Evolutionary conservation across 768 basidiomycete genomes (phyloP), one percentile per base, ranked within the genome.

Genomic region (Russula brevipes): DNA sequence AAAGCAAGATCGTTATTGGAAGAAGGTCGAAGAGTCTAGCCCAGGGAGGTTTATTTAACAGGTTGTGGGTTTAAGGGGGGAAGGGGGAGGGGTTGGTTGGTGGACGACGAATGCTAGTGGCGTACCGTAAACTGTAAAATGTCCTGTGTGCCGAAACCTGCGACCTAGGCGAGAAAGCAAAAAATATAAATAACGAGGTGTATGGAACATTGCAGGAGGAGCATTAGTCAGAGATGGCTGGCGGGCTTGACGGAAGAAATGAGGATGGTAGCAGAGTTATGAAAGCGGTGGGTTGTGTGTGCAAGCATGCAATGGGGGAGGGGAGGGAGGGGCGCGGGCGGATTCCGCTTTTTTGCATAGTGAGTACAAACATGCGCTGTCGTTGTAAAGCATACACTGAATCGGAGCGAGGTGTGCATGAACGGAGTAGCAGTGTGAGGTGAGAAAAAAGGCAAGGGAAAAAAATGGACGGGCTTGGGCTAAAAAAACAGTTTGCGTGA

Each of bases 401-500:
- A 38, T 61, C 46, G 39, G 16, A 19, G 45, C 38, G 39, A 33
- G 46, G 54, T 45, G 45, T 42, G 16, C 4, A 61, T 41, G 62
- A 47, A 59, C 62, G 45, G 41, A 64, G 47, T 50, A 52, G n/a
- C 50, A 54, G 45, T 33, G 38, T 31, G 39, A 14, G 41, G 41
- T 42, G 41, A 42, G 10, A 24, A 24, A 24, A 24, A 24, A 24
- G 10, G 41, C 14, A 4, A 42, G 16, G 41, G 16, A 2, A 16
- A 42, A 31, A 58, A 24, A 33, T 42, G 30, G 54, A 54, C 57
- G 63, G 35, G 19, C 31, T 54, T 19, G 24, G 63, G 52, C 61
- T 65, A 65, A 64, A 53, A 64, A 65, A 57, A 65, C 64, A 65
- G 61, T 24, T 24, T 63, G 55, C 31, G 46, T 59, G 39, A 12